Conservation (phyloP, 495 filamentous ascomycete genomes). For the Bathelium albidoporum region DNA sequence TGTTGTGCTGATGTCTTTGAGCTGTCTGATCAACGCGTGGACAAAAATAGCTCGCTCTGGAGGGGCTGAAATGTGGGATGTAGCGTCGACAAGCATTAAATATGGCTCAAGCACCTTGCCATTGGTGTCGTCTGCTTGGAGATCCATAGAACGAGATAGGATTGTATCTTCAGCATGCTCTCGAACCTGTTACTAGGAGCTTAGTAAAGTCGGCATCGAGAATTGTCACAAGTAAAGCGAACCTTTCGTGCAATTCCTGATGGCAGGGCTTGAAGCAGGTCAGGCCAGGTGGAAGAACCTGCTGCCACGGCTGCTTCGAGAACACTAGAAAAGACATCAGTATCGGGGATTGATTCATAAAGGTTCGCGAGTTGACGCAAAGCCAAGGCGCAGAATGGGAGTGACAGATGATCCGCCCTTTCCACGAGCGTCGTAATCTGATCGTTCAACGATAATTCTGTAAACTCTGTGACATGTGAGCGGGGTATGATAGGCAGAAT, state of each 20-base stretch:
- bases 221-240: constrained; percentile 10
- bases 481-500: background rate
- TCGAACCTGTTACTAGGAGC: background rate
- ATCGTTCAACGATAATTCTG: background rate
- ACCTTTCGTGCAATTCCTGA: constrained; percentile 3
- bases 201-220: constrained; percentile 5
- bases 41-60: background rate
- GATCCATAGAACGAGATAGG: background rate
- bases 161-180: constrained; percentile 1
- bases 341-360: background rate
- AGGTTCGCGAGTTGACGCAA: background rate
- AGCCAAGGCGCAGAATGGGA: constrained; percentile 8
- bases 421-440: constrained; percentile 3
- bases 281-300: constrained; percentile 16
- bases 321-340: background rate
- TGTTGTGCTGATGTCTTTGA: constrained; percentile 3
- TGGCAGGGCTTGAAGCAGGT: constrained; percentile 9
- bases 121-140: background rate
- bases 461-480: background rate
- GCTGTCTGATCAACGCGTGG: background rate
- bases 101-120: background rate
- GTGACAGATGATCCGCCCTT: constrained; percentile 11
- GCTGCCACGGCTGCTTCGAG: constrained; percentile 9
- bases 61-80: background rate
- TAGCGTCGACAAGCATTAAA: background rate